Conservation (phyloP, 2,329 filamentous ascomycete species). For the Capronia epimyces region DNA sequence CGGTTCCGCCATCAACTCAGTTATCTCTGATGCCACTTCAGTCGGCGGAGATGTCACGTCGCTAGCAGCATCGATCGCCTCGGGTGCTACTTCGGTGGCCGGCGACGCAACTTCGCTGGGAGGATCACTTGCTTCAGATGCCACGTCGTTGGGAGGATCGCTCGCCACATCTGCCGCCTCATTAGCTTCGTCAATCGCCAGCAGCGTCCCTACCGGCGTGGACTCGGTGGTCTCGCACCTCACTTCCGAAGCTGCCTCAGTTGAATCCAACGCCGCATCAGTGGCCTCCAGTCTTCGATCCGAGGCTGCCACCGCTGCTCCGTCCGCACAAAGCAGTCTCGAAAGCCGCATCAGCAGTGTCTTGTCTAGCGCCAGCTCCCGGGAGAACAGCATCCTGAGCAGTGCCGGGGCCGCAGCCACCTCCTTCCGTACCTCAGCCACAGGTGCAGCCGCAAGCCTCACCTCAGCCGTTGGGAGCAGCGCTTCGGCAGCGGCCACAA, state of each 20-base stretch:
- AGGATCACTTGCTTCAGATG: neutral
- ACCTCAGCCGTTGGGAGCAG: conserved; percentile 6
- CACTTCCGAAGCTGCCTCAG: conserved; percentile 10
- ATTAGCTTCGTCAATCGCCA: conserved; percentile 16
- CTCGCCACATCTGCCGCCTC: conserved; percentile 11
- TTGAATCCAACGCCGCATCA: conserved; percentile 11
- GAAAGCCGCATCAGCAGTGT: conserved; percentile 20
- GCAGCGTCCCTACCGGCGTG: conserved; percentile 3
- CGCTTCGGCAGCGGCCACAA: conserved; percentile 8
- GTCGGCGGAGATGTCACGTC: conserved; percentile 11
- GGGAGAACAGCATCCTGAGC: conserved; percentile 10
- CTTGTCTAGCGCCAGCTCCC: conserved; percentile 11
- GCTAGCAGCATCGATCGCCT: conserved; percentile 1
- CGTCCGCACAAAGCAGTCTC: conserved; percentile 17
- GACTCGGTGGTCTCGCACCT: conserved; percentile 13
- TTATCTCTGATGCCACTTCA: conserved; percentile 14
- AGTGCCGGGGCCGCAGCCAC: conserved; percentile 10
- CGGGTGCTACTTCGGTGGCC: conserved; percentile 11
- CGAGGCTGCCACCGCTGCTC: conserved; percentile 14
- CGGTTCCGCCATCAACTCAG: conserved; percentile 14
- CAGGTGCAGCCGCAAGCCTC: conserved; percentile 5
- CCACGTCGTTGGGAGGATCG: conserved; percentile 6
- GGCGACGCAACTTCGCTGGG: conserved; percentile 9
- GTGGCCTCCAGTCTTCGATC: conserved; percentile 16
- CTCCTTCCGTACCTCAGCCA: conserved; percentile 11